phyloP scores from a whole-genome alignment of 2,329 filamentous ascomycete genomes.

The Epichloe aotearoae region DNA sequence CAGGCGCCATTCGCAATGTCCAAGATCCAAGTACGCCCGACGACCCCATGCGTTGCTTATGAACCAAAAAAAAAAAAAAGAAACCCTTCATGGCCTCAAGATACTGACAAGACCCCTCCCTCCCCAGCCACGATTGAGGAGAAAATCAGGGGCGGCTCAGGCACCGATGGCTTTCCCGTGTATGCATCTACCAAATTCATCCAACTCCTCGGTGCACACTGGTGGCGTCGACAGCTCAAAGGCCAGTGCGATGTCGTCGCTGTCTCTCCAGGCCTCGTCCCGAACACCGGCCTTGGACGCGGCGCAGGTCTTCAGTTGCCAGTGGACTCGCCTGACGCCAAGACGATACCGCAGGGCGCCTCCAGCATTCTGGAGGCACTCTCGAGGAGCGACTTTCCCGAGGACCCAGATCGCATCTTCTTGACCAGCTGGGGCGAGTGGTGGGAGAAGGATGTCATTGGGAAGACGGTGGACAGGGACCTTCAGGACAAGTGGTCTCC shows the following conservation, averaged over 20 bases:
- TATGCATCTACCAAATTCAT: constrained; percentile 37
- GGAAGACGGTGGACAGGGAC: constrained; percentile 26
- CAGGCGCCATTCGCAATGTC: constrained; percentile 31
- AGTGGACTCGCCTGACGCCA: constrained; percentile 30
- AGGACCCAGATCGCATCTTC: constrained; percentile 38
- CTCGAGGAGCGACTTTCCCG: constrained; percentile 31
- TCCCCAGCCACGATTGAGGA: constrained; percentile 22
- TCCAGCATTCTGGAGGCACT: constrained; percentile 31
- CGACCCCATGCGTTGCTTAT: too few relatives aligned
- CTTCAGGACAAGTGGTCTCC: constrained; percentile 40
- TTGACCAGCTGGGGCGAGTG: constrained; percentile 44
- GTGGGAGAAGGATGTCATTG: constrained; percentile 34
- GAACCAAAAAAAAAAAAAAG: too few relatives aligned
- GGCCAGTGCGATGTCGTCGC: constrained; percentile 33
- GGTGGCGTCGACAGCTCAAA: constrained; percentile 40
- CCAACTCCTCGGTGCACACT: constrained; percentile 37
- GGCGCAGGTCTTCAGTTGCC: constrained; percentile 16
- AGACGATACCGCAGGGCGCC: constrained; percentile 33
- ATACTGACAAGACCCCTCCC: constrained; percentile 1
- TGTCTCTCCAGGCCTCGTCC: constrained; percentile 40
- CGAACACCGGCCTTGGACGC: constrained; percentile 29
- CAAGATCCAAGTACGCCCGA: constrained; percentile 21
- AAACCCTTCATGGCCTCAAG: too few relatives aligned
- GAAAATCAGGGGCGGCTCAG: constrained; percentile 27
- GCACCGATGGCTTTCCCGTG: constrained; percentile 13